A percentile compares a stretch with the other conserved stretches of the same genome.
These are phyloP conservation scores for Hemileccinum rubropunctum DNA, from an alignment of 768 basidiomycete species.

Conservation along the genomic window DNA sequence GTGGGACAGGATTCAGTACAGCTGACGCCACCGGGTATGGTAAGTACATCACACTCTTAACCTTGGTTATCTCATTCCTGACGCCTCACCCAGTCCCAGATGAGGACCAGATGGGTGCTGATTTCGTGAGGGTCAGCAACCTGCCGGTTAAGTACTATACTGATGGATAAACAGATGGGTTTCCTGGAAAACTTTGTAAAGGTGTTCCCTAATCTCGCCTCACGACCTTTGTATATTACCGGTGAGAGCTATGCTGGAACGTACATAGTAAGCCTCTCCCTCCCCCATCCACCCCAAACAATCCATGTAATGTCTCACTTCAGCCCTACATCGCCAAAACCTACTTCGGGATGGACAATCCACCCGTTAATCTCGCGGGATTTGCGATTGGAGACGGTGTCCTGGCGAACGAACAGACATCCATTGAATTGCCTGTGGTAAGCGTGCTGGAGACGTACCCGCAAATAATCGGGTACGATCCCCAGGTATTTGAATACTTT, in stretches of 20 bases:
- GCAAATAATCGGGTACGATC: conserved; percentile 70
- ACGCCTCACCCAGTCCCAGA: background rate
- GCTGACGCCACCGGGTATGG: background rate
- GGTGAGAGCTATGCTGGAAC: conserved; percentile 73
- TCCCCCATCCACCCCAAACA: no score
- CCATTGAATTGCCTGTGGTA: conserved; percentile 54
- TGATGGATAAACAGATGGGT: conserved; percentile 46
- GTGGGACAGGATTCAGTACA: background rate
- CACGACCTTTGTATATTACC: conserved; percentile 59
- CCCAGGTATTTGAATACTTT: conserved; percentile 66
- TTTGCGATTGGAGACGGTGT: conserved; percentile 70
- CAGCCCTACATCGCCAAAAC: conserved; percentile 75
- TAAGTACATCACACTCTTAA: background rate
- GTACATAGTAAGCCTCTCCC: conserved; percentile 47
- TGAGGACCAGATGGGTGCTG: background rate
- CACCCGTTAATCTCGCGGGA: conserved; percentile 64
- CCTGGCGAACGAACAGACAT: conserved; percentile 46
- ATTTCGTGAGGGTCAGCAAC: background rate
- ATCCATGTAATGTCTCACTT: conserved; percentile 17
- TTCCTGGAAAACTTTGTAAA: conserved; percentile 67
- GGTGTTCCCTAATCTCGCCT: conserved; percentile 64
- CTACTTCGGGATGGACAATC: conserved; percentile 56
- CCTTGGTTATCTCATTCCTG: background rate
- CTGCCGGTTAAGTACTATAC: background rate
- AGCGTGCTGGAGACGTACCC: conserved; percentile 69